Evolutionary conservation across 495 filamentous ascomycete species (phyloP).

Genomic region (Opeltia flavorubescens): DNA sequence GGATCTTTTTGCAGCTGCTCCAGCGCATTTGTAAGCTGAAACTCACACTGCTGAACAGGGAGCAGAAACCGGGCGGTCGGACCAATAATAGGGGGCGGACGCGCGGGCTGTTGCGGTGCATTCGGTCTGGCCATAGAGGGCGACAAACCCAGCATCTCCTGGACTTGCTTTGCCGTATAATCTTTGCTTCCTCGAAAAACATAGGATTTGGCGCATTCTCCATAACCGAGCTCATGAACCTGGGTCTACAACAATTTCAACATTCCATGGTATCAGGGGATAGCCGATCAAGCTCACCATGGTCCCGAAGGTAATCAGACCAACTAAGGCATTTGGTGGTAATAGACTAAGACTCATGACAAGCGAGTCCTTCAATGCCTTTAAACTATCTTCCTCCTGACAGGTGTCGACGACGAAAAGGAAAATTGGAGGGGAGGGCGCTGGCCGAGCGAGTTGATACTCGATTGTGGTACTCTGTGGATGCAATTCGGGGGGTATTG

Average conservation of each 20-base stretch:
- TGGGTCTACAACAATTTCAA: constrained; percentile 51
- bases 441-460: constrained; percentile 84
- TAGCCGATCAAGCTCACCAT: constrained; percentile 47
- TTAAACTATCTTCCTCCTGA: constrained; percentile 94
- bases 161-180: constrained; percentile 89
- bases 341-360: constrained; percentile 94
- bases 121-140: constrained; percentile 58
- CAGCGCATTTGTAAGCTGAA: constrained; percentile 92
- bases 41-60: constrained; percentile 91
- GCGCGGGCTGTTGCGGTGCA: constrained; percentile 65
- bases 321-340: constrained; percentile 85
- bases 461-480: constrained; percentile 92
- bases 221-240: constrained; percentile 97
- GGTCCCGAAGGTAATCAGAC: constrained; percentile 88
- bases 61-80: constrained; percentile 83
- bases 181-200: constrained; percentile 98
- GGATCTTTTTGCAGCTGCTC: constrained; percentile 96
- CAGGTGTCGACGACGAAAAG: constrained; percentile 97
- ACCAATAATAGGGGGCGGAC: constrained; percentile 57
- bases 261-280: background rate
- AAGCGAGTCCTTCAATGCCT: constrained; percentile 88
- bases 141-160: constrained; percentile 90
- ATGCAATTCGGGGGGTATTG: constrained; percentile 91
- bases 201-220: constrained; percentile 97
- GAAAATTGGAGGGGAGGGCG: constrained; percentile 90